Evolutionary conservation across 164 flowering plant genomes (phyloP).

Genomic region (Magnolia sinica): DNA sequence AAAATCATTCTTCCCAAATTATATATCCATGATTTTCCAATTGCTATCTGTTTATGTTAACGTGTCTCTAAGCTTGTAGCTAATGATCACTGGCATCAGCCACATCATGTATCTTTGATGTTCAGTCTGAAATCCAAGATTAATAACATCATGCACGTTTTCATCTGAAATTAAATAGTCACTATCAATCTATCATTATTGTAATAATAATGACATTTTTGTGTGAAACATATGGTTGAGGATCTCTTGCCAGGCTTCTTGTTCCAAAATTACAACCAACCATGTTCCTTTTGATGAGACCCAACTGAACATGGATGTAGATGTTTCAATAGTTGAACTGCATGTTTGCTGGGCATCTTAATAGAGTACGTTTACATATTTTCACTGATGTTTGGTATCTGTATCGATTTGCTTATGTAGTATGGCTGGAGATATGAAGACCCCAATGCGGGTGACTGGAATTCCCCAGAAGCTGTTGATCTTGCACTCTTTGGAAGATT

Average conservation of each 20-base stretch:
- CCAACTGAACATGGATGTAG: neutral
- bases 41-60: too few species aligned
- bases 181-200: too few species aligned
- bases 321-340: neutral
- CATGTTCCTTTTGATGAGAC: neutral
- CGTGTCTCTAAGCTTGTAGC: too few species aligned
- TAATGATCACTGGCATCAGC: too few species aligned
- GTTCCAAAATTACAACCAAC: neutral
- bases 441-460: conserved; percentile 28
- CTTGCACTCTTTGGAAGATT: conserved; percentile 23
- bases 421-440: conserved; percentile 46
- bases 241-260: neutral
- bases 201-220: neutral
- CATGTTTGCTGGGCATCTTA: neutral
- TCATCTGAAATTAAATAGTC: too few species aligned
- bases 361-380: neutral
- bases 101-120: too few species aligned
- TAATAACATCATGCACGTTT: too few species aligned
- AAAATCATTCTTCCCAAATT: too few species aligned
- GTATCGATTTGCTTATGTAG: conserved; percentile 13
- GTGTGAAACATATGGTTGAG: neutral
- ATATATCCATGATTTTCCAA: too few species aligned
- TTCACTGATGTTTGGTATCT: neutral
- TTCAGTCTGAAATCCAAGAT: too few species aligned
- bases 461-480: conserved; percentile 28